A percentile compares a stretch with the other conserved stretches of the same genome.
Conservation (phyloP, 129 eudicot species). For the Daucus carota region DNA sequence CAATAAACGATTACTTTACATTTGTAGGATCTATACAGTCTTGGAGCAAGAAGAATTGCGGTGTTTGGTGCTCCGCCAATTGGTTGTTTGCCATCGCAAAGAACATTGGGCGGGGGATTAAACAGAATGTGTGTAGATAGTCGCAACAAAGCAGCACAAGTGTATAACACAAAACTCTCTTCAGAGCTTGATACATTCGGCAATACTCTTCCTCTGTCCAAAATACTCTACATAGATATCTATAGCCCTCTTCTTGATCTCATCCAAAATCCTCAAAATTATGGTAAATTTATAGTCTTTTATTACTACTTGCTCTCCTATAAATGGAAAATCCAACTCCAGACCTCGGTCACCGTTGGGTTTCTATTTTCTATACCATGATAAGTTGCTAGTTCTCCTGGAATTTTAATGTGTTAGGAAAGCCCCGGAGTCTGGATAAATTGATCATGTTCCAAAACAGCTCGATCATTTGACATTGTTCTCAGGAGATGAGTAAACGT, state of each 20-base stretch:
- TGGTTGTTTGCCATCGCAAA: slow-evolving; percentile 75
- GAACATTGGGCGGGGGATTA: slow-evolving; percentile 54
- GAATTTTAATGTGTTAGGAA: too few species aligned
- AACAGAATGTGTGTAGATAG: slow-evolving; percentile 40
- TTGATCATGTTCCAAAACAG: too few species aligned
- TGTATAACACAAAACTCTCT: slow-evolving; percentile 43
- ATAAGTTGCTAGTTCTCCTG: too few species aligned
- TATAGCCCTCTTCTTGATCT: slow-evolving; percentile 31
- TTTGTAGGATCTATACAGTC: slow-evolving; percentile 47
- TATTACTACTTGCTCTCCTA: too few species aligned
- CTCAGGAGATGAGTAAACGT: too few species aligned
- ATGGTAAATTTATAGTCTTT: not conserved
- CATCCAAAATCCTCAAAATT: slow-evolving; percentile 32
- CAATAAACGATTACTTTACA: too few species aligned
- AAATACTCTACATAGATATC: slow-evolving; percentile 40
- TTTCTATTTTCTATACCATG: too few species aligned
- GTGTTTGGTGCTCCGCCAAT: slow-evolving; percentile 64
- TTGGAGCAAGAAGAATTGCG: slow-evolving; percentile 66
- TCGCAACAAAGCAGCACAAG: slow-evolving; percentile 44
- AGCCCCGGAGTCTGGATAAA: too few species aligned
- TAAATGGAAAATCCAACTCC: too few species aligned
- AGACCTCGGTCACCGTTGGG: too few species aligned
- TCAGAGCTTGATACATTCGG: slow-evolving; percentile 21
- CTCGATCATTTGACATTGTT: too few species aligned
- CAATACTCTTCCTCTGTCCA: slow-evolving; percentile 21